These are phyloP conservation scores for Sugiyamaella boreocaroliniensis DNA, from an alignment of 805 yeast genomes.

Conservation along the genomic window DNA sequence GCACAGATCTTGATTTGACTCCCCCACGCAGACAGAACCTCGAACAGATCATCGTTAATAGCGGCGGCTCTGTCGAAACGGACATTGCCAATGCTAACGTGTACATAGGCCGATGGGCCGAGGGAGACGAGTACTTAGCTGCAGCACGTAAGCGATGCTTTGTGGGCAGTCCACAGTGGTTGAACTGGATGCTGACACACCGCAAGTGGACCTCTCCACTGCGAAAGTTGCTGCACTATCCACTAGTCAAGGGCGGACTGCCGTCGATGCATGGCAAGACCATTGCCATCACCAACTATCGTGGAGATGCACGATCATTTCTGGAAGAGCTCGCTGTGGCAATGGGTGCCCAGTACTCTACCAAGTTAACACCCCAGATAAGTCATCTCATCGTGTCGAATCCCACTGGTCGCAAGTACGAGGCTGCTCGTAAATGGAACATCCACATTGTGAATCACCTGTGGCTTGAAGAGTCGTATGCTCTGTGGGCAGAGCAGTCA, in stretches of 20 bases:
- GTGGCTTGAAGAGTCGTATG: slow-evolving; percentile 82
- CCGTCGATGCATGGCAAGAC: slow-evolving; percentile 47
- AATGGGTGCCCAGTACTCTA: slow-evolving; percentile 73
- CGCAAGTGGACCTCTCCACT: slow-evolving; percentile 51
- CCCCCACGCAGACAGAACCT: slow-evolving; percentile 37
- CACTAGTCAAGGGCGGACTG: slow-evolving; percentile 49
- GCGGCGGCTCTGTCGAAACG: slow-evolving; percentile 48
- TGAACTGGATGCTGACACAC: slow-evolving; percentile 57
- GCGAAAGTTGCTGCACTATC: slow-evolving; percentile 59
- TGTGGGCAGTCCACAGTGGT: slow-evolving; percentile 71
- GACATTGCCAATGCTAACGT: slow-evolving; percentile 34
- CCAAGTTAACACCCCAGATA: slow-evolving; percentile 52
- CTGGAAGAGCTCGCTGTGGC: slow-evolving; percentile 55
- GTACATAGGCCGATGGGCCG: slow-evolving; percentile 57
- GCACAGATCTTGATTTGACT: slow-evolving; percentile 51
- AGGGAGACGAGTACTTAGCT: slow-evolving; percentile 46
- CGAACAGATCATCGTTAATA: slow-evolving; percentile 38
- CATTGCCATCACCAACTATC: slow-evolving; percentile 70
- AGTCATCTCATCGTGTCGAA: slow-evolving; percentile 67
- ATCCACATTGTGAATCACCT: slow-evolving; percentile 64
- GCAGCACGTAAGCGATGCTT: slow-evolving; percentile 39
- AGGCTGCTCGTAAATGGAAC: slow-evolving; percentile 66
- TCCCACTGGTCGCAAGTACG: slow-evolving; percentile 65
- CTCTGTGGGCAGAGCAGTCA: slow-evolving; percentile 51
- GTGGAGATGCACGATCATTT: slow-evolving; percentile 77